A percentile compares a stretch with the other conserved stretches of the same genome.
phyloP scores from a whole-genome alignment of 1,139 yeast species.

The Suhomyces choctaworum region DNA sequence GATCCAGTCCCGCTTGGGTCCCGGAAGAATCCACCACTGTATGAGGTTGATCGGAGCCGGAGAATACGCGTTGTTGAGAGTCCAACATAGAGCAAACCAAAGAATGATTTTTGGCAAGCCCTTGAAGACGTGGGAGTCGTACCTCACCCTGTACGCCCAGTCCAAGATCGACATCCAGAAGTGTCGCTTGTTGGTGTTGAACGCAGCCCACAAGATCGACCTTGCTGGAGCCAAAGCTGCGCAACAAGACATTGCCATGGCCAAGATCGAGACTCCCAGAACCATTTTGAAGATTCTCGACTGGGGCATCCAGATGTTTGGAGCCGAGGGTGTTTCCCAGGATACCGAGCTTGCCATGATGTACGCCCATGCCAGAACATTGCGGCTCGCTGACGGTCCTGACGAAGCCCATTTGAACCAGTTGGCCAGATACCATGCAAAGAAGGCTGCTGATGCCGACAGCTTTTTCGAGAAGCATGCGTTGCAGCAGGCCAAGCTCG shows the following conservation, averaged over 20 bases:
- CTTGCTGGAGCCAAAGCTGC: conserved; percentile 57
- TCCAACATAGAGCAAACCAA: conserved; percentile 55
- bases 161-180: conserved; percentile 58
- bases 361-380: conserved; percentile 59
- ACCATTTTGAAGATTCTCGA: conserved; percentile 55
- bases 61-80: conserved; percentile 56
- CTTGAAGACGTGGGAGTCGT: conserved; percentile 55
- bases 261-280: conserved; percentile 67
- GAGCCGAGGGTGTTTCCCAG: conserved; percentile 69
- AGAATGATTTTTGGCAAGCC: conserved; percentile 60
- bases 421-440: conserved; percentile 51
- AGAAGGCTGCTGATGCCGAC: conserved; percentile 34
- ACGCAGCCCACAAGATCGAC: conserved; percentile 69
- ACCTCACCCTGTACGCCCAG: conserved; percentile 54
- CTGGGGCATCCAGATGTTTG: conserved; percentile 69
- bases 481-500: conserved; percentile 21
- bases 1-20: conserved; percentile 70
- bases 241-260: conserved; percentile 62
- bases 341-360: conserved; percentile 62
- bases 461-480: conserved; percentile 33
- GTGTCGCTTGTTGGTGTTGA: conserved; percentile 58
- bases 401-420: conserved; percentile 71
- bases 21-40: conserved; percentile 75
- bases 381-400: conserved; percentile 74
- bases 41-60: conserved; percentile 71